Base-by-base conservation (phyloP, 495 filamentous ascomycete genomes). In the Penicillium arizonense region DNA sequence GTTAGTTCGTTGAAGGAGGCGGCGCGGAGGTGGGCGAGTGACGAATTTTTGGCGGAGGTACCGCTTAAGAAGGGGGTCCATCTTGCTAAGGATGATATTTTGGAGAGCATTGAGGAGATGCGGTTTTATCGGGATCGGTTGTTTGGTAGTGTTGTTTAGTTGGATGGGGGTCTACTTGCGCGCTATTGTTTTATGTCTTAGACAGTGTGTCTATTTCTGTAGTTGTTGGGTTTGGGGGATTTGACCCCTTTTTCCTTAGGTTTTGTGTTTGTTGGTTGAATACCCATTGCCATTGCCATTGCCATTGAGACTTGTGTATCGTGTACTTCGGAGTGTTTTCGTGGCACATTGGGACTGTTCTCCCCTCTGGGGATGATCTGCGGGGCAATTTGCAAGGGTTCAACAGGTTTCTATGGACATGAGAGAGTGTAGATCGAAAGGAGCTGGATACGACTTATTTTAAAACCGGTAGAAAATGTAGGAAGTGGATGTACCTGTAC, bases 91-190 rank as follows among this genome's bases (percentile, higher is more conserved):
- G 83, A 87, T 53, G 94, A 98, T 74, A 97, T 98, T 60, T 66
- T 97, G 34, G 94, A 98, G 70, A 96, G 92, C 68, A 96, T 98
- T 56, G 85, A 80, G 47, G 94, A 98, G 71, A 90, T 93, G 58
- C 80, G 75, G 53, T 96, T 88, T 66, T 98, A 95, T 69, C 83
- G 60, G 47, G 64, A 65, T 34, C 55, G 53, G 28, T 44, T 77
- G 26, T 76, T 77, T 63, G 52, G 52, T 21, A 51, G 28, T 43
- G 13, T 36, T 3, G 24, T 13, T 7, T 13, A 10, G 10, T 16
- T 37, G 14, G 4, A 10, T 37, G 35, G 35, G 14, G 28, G 28
- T 30, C 28, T 30, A 12, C 5, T n/a, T 12, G 33, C 14, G 24
- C 20, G 41, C 32, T 14, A 6, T 26, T 5, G 34, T 16, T 26